Base-by-base conservation (phyloP, 805 yeast species). In the Metschnikowia kofuensis region DNA sequence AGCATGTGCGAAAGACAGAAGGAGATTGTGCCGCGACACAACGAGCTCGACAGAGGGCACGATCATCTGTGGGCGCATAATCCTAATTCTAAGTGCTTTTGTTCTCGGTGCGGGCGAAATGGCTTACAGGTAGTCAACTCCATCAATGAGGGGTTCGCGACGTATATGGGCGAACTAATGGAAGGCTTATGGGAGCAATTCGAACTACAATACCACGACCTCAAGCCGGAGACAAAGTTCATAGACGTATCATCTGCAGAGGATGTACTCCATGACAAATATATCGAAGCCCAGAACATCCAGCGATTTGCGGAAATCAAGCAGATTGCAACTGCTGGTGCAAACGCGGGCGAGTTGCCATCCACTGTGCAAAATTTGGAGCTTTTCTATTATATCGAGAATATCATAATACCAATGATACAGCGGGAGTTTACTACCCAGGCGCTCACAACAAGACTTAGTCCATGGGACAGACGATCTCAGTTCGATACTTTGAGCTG, bases 81-180 rank as follows among this genome's bases (percentile, higher is more conserved):
- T 37, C 14, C 47, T 34, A 35, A 42, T 35, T 16, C 47, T 30
- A 41, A 45, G 40, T 90, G 96, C 63, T 76, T 80, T 49, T 91
- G 97, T 63, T 70, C 83, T 4, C 82, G 82, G 15, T 91, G 97
- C 68, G 92, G 91, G 2, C 78, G 87, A 40, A 84, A 86, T 56
- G 82, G 84, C 58, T 66, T 72, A 44, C 81, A 88, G 13, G 78
- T 89, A 53, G 43, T 42, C 37, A 42, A 42, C 35, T 26, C 38
- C 38, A 47, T 47, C 16, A 46, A 42, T n/a, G 94, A 87, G 60
- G 50, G 50, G 37, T 47, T 47, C 21, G 46, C 38, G 21, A 37
- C 34, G 11, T 42, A 47, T 29, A 47, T 47, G 50, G 44, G 42
- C 9, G 46, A 42, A 14, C 50, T 47, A 27, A 32, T 47, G 32